These are phyloP conservation scores for Ceratocystis ficicola DNA, from an alignment of 2,329 filamentous ascomycete genomes.

Conservation along the genomic window DNA sequence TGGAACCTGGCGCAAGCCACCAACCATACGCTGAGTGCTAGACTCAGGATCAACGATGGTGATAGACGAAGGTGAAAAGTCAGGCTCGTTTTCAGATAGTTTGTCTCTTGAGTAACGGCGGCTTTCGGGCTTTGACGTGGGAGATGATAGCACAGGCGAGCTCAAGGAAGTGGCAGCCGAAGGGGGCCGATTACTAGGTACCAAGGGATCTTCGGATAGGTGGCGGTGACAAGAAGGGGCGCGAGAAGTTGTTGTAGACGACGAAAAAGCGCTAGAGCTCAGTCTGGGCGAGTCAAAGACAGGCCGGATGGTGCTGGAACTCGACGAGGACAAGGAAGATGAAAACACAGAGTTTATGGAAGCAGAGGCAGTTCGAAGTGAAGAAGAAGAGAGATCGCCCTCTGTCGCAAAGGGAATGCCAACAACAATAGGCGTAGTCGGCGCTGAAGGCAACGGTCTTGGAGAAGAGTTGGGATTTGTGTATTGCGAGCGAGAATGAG, in stretches of 20 bases:
- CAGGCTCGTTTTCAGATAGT: neutral
- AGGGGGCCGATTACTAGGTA: slow-evolving; percentile 13
- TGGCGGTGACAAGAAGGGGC: slow-evolving; percentile 18
- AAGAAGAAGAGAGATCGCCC: slow-evolving; percentile 8
- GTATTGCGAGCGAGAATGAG: slow-evolving; percentile 12
- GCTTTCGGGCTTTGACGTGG: slow-evolving; percentile 2
- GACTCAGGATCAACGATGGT: slow-evolving; percentile 29
- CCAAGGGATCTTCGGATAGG: slow-evolving; percentile 16
- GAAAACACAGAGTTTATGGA: slow-evolving; percentile 21
- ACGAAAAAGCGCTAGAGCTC: slow-evolving; percentile 20
- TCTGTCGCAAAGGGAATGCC: slow-evolving; percentile 10
- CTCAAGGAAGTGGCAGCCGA: slow-evolving; percentile 9
- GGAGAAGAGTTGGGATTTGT: slow-evolving; percentile 17
- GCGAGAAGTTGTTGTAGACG: slow-evolving; percentile 16
- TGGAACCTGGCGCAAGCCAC: slow-evolving; percentile 43
- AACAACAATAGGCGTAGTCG: slow-evolving; percentile 17
- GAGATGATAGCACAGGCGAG: slow-evolving; percentile 19
- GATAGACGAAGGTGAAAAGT: slow-evolving; percentile 22
- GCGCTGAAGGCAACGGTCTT: slow-evolving; percentile 17
- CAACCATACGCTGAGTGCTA: slow-evolving; percentile 44
- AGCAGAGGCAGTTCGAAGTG: slow-evolving; percentile 19
- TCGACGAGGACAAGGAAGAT: slow-evolving; percentile 19
- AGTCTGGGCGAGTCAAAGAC: slow-evolving; percentile 20
- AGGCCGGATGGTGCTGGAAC: slow-evolving; percentile 20
- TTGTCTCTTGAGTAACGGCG: slow-evolving; percentile 8